Base-by-base conservation (phyloP, 805 yeast species). In the Candida michaelii region DNA sequence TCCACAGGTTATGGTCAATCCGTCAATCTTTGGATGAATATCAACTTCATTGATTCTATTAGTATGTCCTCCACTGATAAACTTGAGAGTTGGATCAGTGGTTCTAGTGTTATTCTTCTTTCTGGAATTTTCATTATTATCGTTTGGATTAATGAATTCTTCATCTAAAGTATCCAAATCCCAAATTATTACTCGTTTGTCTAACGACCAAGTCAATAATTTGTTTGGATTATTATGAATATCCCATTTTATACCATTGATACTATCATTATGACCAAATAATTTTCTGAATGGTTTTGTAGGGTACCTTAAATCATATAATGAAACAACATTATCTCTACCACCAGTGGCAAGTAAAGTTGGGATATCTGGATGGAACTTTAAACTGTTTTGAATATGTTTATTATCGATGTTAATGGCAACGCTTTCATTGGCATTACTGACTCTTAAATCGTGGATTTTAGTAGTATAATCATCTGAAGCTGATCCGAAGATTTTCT, bases 11-110 rank as follows among this genome's bases (percentile, higher is more conserved):
- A 83, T 82, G 25, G 80, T 60, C 1, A 85, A 71, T 63, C 82
- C 75, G 18, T 73, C 70, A 36, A 83, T 62, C 8, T 57, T 60
- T 1, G 88, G 86, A 54, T 84, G 83, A 75, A 90, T 78, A 43
- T 75, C 80, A 36, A 83, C 66, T 50, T 83, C 91, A 43, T 80
- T 72, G 34, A 89, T 73, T 40, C 81, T 72, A 36, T 77, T 79
- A 2, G 89, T 79, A 63, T 89, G 96, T 10, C 96, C 96, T 12
- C 95, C 96, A 61, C 89, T 96, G 54, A 87, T 76, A 56, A 87
- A 89, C 17, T 66, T 63, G 44, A 89, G 73, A 58, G 89, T 84
- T 5, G 96, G 93, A 49, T 89, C 95, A 47, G 76, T 77, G 21
- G 47, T 50, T 42, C 51, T 62, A n/a, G 25, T 15, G 29, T 39